Evolutionary conservation across 202 grass and related monocot genomes (phyloP).

Genomic region (Panicum virgatum): DNA sequence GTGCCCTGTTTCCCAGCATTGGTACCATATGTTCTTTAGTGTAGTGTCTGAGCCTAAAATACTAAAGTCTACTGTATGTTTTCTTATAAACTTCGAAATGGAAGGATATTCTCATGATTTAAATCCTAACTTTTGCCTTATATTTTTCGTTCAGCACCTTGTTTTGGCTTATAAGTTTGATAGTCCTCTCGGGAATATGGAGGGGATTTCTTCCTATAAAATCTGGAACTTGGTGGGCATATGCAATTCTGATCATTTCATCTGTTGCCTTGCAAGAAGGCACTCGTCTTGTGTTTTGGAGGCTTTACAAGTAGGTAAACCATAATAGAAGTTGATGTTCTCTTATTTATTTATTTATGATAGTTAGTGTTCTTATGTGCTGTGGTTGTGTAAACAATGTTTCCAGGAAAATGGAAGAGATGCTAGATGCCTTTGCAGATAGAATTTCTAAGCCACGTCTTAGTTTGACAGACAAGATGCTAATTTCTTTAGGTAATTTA

Average conservation of each 20-base stretch:
- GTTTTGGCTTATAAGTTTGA: conserved; percentile 95
- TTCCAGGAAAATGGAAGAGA: conserved; percentile 86
- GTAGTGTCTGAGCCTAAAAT: not conserved
- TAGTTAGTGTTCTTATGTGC: not conserved
- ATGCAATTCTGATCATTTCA: conserved; percentile 71
- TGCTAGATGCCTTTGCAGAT: conserved; percentile 89
- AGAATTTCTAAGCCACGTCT: conserved; percentile 84
- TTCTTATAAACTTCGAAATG: not conserved
- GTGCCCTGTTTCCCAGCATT: not conserved
- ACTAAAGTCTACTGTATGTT: not conserved
- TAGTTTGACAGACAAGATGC: conserved; percentile 87
- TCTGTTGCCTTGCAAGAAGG: conserved; percentile 89
- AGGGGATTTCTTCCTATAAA: conserved; percentile 85
- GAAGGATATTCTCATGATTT: conserved; percentile 21
- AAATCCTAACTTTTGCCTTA: conserved; percentile 21
- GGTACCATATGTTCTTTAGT: conserved; percentile 22
- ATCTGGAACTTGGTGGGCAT: conserved; percentile 65
- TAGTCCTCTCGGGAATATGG: conserved; percentile 83
- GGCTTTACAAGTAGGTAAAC: conserved; percentile 85
- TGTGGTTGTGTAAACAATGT: conserved; percentile 33
- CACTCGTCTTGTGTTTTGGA: conserved; percentile 80
- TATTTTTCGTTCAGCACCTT: conserved; percentile 56
- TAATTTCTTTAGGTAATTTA: conserved; percentile 74
- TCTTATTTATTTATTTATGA: not conserved
- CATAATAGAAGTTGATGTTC: conserved; percentile 4